Evolutionary conservation across 164 flowering plant genomes (phyloP).

Genomic region (Vitis cinerea): DNA sequence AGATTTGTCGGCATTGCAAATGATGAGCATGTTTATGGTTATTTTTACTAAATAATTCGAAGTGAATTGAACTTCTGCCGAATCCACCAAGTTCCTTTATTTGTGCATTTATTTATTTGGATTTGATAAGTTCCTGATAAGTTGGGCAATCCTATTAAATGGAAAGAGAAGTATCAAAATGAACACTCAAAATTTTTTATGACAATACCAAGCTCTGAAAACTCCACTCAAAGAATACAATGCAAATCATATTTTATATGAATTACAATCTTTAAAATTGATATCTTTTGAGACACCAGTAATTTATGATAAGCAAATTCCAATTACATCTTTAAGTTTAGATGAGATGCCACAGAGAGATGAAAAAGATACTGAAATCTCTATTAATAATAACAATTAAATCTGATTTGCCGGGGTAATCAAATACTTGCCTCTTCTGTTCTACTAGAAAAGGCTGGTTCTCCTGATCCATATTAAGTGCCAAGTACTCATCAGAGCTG

Average conservation of each 20-base stretch:
- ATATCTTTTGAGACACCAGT: background rate
- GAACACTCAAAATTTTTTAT: background rate
- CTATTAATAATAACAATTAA: background rate
- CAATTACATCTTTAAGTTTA: background rate
- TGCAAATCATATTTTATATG: background rate
- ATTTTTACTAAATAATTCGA: no score
- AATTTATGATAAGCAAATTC: background rate
- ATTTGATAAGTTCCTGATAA: no score
- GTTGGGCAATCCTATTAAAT: background rate
- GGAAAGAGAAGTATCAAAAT: background rate
- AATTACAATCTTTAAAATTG: background rate
- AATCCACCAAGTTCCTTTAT: no score
- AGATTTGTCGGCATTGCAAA: no score
- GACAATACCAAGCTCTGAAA: background rate
- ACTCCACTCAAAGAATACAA: background rate
- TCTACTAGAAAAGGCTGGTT: constrained; percentile 42
- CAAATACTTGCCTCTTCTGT: constrained; percentile 44
- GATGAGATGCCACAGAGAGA: background rate
- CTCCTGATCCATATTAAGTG: constrained; percentile 30
- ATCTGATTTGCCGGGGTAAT: background rate
- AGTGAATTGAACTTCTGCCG: no score
- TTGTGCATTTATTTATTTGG: no score
- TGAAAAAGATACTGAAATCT: background rate
- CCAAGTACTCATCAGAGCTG: constrained; percentile 25
- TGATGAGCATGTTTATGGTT: no score